Base-by-base conservation (phyloP, 2,329 filamentous ascomycete genomes). In the Nemania bipapillata region DNA sequence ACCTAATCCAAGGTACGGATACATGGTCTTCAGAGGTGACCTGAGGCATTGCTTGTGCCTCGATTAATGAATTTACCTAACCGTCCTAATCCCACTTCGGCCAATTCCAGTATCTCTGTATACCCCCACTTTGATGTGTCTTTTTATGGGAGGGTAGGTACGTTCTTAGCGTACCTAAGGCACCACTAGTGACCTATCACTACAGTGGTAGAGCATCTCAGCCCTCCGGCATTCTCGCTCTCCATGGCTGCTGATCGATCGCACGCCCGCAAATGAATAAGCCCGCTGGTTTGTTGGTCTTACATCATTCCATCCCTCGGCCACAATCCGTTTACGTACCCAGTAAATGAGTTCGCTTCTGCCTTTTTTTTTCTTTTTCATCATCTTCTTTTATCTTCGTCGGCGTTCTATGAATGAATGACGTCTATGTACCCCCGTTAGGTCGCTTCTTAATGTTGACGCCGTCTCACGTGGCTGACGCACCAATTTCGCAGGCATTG, bases 401-500 rank as follows among this genome's bases (percentile, higher is more conserved):
- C 35, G 30, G 55, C 32, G 22, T 24, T 53, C 50, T 8, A 24
- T 45, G 22, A 22, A 61, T 26, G 35, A 65, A n/a, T 42, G 54
- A 65, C 65, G 54, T 40, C 32, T 58, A 37, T 37, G 50, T 32
- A 35, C 35, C 35, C n/a, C n/a, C n/a, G n/a, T 22, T 20, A 20
- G 60, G 65, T 35, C 49, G 49, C 4, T 57, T 26, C 37, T 47
- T 47, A 49, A 57, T 53, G 50, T 56, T 69, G 66, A 49, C 63
- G 63, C 50, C 47, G 60, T 69, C 69, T 64, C 66, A 69, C 63
- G 66, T 69, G 66, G 66, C 69, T 69, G 57, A 66, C 55, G 15
- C 52, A 61, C 53, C 63, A 63, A 57, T 47, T 55, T 45, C 53
- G 59, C 63, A 69, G 68, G 63, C 66, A 57, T 63, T 64, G 66